Conservation (phyloP, 768 basidiomycete genomes). For the Mycena vulgaris region DNA sequence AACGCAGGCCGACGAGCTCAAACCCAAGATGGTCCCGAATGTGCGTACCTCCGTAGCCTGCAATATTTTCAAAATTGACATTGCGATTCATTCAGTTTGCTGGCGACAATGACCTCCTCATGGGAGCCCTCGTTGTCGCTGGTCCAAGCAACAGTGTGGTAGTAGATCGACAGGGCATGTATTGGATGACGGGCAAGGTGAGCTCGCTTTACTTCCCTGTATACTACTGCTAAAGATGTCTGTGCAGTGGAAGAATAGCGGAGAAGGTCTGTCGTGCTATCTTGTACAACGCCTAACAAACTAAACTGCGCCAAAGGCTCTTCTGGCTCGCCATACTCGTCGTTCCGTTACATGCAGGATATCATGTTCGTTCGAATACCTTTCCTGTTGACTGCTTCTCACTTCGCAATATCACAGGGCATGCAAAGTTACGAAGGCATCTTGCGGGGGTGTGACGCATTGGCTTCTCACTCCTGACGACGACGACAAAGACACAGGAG, state of each 20-base stretch:
- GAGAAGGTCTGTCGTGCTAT: slow-evolving; percentile 73
- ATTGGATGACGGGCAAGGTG: slow-evolving; percentile 89
- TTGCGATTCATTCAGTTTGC: slow-evolving; percentile 71
- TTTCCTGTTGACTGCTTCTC: slow-evolving; percentile 12
- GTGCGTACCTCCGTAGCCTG: slow-evolving; percentile 50
- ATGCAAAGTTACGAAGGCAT: slow-evolving; percentile 80
- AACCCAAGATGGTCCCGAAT: slow-evolving; percentile 89
- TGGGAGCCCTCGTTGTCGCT: slow-evolving; percentile 76
- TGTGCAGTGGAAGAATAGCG: slow-evolving; percentile 92
- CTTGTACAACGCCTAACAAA: neutral
- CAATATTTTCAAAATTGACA: neutral
- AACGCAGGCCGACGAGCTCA: slow-evolving; percentile 84
- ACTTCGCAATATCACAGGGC: slow-evolving; percentile 61
- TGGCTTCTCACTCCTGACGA: slow-evolving; percentile 86
- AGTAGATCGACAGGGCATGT: slow-evolving; percentile 89
- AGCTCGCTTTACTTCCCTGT: slow-evolving; percentile 13
- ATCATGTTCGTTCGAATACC: slow-evolving; percentile 70
- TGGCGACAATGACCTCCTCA: slow-evolving; percentile 75
- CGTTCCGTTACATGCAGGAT: slow-evolving; percentile 90
- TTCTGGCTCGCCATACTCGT: slow-evolving; percentile 90
- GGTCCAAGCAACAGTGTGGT: slow-evolving; percentile 91
- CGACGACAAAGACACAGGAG: slow-evolving; percentile 52
- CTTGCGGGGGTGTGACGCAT: slow-evolving; percentile 92
- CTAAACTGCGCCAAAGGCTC: slow-evolving; percentile 69
- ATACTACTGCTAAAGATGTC: slow-evolving; percentile 35